A percentile compares a stretch with the other conserved stretches of the same genome.
Conservation (phyloP, 345 rosid genomes). For the Arabidopsis suecica region DNA sequence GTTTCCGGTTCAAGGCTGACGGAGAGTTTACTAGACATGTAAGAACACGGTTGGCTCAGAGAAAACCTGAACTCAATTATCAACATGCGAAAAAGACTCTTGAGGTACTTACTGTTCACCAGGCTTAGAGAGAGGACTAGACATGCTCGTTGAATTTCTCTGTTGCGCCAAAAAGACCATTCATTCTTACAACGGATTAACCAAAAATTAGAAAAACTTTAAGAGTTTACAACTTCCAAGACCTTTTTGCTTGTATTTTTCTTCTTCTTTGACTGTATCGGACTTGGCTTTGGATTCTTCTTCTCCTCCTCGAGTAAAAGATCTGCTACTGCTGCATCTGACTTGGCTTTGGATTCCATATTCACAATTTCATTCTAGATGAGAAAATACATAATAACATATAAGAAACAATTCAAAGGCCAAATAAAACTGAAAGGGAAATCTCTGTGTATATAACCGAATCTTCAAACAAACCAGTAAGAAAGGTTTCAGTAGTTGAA, state of each 20-base stretch:
- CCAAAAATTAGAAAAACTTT: neutral
- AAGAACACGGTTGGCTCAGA: constrained; percentile 23
- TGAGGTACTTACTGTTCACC: constrained; percentile 32
- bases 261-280: constrained; percentile 5
- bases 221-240: neutral
- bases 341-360: constrained; percentile 23
- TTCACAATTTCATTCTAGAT: constrained; percentile 10
- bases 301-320: constrained; percentile 17
- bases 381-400: constrained; percentile 5
- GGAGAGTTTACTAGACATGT: constrained; percentile 23
- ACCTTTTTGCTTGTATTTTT: constrained; percentile 30
- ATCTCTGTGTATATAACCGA: neutral
- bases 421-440: neutral
- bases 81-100: neutral
- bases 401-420: neutral
- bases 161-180: constrained; percentile 31
- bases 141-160: constrained; percentile 25
- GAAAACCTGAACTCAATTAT: neutral
- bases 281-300: neutral
- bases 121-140: constrained; percentile 1
- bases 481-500: constrained; percentile 33
- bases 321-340: constrained; percentile 14
- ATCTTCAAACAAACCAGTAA: constrained; percentile 34
- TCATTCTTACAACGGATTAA: constrained; percentile 14
- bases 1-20: constrained; percentile 3